Base-by-base conservation (phyloP, 371 early-diverging fungal genomes). In the Apophysomyces sp. region DNA sequence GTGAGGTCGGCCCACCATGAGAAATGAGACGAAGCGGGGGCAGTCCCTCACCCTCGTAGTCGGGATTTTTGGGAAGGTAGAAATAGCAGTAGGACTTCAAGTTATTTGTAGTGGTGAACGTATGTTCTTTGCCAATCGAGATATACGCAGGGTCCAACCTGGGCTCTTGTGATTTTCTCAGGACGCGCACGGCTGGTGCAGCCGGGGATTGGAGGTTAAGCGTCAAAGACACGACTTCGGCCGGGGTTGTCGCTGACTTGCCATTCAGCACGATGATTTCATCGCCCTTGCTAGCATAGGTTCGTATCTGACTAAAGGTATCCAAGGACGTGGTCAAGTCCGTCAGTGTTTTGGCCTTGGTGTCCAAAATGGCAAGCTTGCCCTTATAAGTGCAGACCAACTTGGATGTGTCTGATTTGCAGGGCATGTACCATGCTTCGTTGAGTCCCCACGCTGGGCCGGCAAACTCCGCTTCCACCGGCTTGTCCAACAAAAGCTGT, bases 1-100 rank as follows among this genome's bases (percentile, higher is more conserved):
- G 60, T 1, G 70, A 21, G 2, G 90, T 91, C 2, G 92, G 92
- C 0, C 92, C 92, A 28, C 92, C 92, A 53, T 92, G 92, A 31
- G 83, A 82, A 27, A 88, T 58, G 12, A 90, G 86, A 26, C 88
- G 76, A 29, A 91, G 69, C 15, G 92, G 91, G 13, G 92, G 91
- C 30, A 79, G 71, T 12, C 79, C 88, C 9, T 69, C 72, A 4
- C 82, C 83, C 12, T 63, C 52, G 60, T 78, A 87, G 21, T 84
- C 66, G 6, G 78, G 80, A 60, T 90, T 91, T 21, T 83, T 81
- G 3, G 92, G 92, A 26, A 81, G 75, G 57, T 91, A 92, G 60
- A 72, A 88, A 44, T 76, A 83, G 13, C 83, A 86, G 39, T 84
- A 89, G 0, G 86, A 87, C 8, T 62, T 66, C 62, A 68, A 70